A percentile compares a stretch with the other conserved stretches of the same genome.
These are phyloP conservation scores for Polygonum aviculare DNA, from an alignment of 148 eudicot genomes.

Conservation along the genomic window DNA sequence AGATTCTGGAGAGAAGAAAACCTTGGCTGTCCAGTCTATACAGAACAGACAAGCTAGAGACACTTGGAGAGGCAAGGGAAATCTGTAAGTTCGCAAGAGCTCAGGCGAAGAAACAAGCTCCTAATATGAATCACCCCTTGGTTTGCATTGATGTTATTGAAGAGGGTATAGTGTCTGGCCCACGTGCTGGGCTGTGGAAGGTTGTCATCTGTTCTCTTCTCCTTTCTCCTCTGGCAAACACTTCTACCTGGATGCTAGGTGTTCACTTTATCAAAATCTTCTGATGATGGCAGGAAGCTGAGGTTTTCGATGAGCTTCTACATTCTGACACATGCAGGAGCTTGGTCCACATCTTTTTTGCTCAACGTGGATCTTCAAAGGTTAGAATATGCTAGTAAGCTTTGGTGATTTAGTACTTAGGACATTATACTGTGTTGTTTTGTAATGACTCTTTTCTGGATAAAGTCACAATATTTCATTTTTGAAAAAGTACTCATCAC, in stretches of 20 bases:
- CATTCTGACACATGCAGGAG: conserved; percentile 86
- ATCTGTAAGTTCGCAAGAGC: conserved; percentile 78
- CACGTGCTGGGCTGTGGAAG: conserved; percentile 91
- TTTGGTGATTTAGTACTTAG: neutral
- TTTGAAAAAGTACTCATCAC: neutral
- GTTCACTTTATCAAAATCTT: neutral
- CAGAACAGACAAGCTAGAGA: conserved; percentile 74
- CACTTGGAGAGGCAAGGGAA: conserved; percentile 86
- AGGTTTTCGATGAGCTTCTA: conserved; percentile 58
- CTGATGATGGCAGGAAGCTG: conserved; percentile 55
- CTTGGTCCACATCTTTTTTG: conserved; percentile 85
- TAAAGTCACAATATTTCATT: neutral
- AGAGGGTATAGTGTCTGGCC: conserved; percentile 82
- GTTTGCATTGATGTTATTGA: conserved; percentile 86
- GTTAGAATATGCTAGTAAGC: conserved; percentile 21
- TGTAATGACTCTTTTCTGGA: neutral
- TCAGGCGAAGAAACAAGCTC: conserved; percentile 75
- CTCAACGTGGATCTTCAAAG: conserved; percentile 92
- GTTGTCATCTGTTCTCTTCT: conserved; percentile 18
- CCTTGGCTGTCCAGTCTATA: conserved; percentile 84
- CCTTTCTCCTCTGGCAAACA: neutral
- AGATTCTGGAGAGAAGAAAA: conserved; percentile 62
- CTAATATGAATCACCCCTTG: conserved; percentile 72
- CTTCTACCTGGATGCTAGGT: neutral
- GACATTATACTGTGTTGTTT: neutral